A percentile compares a stretch with the other conserved stretches of the same genome.
Evolutionary conservation across 495 filamentous ascomycete genomes (phyloP).

Genomic region (Xylaria sp.): DNA sequence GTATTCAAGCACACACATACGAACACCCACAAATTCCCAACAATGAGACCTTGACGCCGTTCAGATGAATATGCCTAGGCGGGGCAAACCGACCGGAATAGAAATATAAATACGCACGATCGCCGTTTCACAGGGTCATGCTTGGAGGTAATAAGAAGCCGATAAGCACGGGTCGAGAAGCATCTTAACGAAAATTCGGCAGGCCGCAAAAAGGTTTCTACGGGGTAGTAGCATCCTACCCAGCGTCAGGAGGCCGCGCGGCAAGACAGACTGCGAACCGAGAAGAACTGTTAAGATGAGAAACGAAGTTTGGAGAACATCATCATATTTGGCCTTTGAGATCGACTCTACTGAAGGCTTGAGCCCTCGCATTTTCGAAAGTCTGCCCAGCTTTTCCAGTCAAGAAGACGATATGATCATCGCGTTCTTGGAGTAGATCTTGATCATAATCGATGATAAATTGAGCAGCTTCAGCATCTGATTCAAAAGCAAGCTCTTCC

Average conservation of each 20-base stretch:
- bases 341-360: slow-evolving; percentile 85
- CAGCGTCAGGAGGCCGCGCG: slow-evolving; percentile 24
- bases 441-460: slow-evolving; percentile 82
- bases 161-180: slow-evolving; percentile 26
- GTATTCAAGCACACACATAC: slow-evolving; percentile 26
- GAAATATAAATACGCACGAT: slow-evolving; percentile 29
- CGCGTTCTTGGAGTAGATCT: slow-evolving; percentile 78
- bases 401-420: slow-evolving; percentile 74
- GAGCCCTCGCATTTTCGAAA: slow-evolving; percentile 74
- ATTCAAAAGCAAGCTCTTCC: slow-evolving; percentile 94
- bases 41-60: slow-evolving; percentile 5
- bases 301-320: slow-evolving; percentile 30
- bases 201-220: slow-evolving; percentile 32
- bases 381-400: slow-evolving; percentile 73
- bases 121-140: slow-evolving; percentile 30
- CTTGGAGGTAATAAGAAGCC: slow-evolving; percentile 30
- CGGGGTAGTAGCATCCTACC: slow-evolving; percentile 26
- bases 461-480: slow-evolving; percentile 84
- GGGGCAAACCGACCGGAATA: slow-evolving; percentile 27
- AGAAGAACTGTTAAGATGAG: slow-evolving; percentile 29
- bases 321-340: slow-evolving; percentile 95
- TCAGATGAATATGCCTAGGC: slow-evolving; percentile 16
- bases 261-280: slow-evolving; percentile 27
- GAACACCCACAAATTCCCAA: slow-evolving; percentile 12
- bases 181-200: slow-evolving; percentile 23